A percentile compares a stretch with the other conserved stretches of the same genome.
Conservation (phyloP, 2,329 filamentous ascomycete genomes). For the Penicillium sp. region DNA sequence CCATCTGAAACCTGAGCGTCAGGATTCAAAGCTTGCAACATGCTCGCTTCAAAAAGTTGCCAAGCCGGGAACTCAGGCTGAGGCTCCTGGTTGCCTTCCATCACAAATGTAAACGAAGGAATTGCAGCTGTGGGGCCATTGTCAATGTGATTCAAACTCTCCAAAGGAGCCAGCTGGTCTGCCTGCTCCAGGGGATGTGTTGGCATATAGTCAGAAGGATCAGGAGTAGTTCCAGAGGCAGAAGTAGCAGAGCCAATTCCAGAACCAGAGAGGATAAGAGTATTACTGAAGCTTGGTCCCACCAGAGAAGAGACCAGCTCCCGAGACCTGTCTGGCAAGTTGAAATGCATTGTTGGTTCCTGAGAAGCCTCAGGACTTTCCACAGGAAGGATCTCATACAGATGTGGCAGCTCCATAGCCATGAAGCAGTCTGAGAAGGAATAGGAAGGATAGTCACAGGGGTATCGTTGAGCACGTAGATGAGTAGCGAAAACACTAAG, state of each 20-base stretch:
- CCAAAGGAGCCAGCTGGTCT: background rate
- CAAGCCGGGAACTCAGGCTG: background rate
- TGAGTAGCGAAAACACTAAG: no score
- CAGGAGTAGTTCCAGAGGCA: background rate
- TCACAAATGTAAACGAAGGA: background rate
- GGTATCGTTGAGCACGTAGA: no score
- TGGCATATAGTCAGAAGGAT: background rate
- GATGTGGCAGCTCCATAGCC: background rate
- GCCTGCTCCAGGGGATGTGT: background rate
- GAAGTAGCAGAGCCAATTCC: background rate
- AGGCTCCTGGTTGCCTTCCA: background rate
- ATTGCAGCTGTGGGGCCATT: background rate
- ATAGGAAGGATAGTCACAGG: background rate
- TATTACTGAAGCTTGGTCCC: no score
- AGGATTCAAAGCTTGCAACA: background rate
- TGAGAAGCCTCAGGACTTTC: background rate
- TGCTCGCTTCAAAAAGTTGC: background rate
- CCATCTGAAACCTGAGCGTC: background rate
- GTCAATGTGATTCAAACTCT: background rate
- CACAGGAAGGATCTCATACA: background rate
- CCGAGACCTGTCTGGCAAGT: no score
- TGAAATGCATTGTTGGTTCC: background rate
- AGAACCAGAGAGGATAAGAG: background rate
- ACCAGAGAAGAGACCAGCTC: no score
- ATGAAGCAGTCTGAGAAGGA: background rate